A percentile compares a stretch with the other conserved stretches of the same genome.
Evolutionary conservation across 73 alveolate species (phyloP).

Genomic region (Tetrahymena elliotti): DNA sequence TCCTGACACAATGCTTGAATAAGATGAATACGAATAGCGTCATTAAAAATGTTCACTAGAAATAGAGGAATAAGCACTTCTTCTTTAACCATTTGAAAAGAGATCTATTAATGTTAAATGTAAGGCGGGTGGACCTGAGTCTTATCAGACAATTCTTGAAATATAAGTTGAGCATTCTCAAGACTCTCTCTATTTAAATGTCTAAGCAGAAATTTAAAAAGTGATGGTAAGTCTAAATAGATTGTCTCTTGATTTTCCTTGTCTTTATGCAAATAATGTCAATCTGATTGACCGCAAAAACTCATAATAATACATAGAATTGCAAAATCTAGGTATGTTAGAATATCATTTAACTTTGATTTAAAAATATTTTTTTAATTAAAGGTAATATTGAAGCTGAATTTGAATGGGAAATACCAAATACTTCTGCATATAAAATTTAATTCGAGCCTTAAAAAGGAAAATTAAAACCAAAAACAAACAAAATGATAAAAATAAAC

Average conservation of each 20-base stretch:
- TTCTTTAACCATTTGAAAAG: slow-evolving; percentile 17
- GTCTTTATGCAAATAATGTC: slow-evolving; percentile 48
- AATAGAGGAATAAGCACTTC: slow-evolving; percentile 15
- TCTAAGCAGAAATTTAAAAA: slow-evolving; percentile 49
- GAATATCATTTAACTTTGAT: slow-evolving; percentile 44
- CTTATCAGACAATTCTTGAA: slow-evolving; percentile 40
- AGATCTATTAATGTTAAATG: neutral
- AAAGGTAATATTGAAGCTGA: neutral
- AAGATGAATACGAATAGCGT: slow-evolving; percentile 17
- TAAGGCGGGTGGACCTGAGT: slow-evolving; percentile 24
- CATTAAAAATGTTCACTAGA: slow-evolving; percentile 6
- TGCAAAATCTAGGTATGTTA: slow-evolving; percentile 45
- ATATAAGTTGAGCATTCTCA: slow-evolving; percentile 18
- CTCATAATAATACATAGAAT: slow-evolving; percentile 2
- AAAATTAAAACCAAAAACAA: slow-evolving; percentile 44
- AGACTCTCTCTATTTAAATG: slow-evolving; percentile 36
- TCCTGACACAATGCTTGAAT: neutral
- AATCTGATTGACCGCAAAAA: slow-evolving; percentile 27
- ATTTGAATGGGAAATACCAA: neutral
- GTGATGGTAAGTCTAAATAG: slow-evolving; percentile 44
- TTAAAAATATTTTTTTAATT: slow-evolving; percentile 24
- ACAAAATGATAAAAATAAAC: slow-evolving; percentile 17
- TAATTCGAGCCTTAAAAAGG: slow-evolving; percentile 56
- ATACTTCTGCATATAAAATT: neutral
- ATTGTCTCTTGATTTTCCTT: slow-evolving; percentile 30